A percentile compares a stretch with the other conserved stretches of the same genome.
Evolutionary conservation across 257 asterid genomes (phyloP).

Genomic region (Solanum microdontum): DNA sequence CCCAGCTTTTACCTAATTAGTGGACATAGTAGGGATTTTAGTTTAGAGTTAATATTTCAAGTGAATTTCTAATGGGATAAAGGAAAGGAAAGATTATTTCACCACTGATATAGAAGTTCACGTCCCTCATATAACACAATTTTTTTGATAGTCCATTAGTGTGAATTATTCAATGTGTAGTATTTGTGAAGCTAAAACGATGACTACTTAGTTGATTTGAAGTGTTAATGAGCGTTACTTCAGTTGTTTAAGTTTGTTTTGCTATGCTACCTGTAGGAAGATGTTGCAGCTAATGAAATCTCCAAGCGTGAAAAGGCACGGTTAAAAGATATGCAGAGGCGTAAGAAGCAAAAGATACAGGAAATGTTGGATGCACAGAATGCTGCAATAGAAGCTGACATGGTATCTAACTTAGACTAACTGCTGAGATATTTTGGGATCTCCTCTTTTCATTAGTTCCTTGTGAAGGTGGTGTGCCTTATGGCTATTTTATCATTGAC

Average conservation of each 20-base stretch:
- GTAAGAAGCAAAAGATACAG: slow-evolving; percentile 81
- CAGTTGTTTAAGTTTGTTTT: background rate
- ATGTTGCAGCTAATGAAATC: slow-evolving; percentile 31
- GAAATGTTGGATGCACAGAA: slow-evolving; percentile 85
- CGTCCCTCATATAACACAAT: background rate
- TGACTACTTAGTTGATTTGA: background rate
- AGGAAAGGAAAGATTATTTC: background rate
- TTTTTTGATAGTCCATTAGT: background rate
- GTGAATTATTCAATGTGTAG: background rate
- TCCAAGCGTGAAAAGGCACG: slow-evolving; percentile 68
- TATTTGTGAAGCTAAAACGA: background rate
- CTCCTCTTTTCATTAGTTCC: background rate
- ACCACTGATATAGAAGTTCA: background rate
- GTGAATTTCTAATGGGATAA: background rate
- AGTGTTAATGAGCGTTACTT: background rate
- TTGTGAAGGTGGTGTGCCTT: background rate
- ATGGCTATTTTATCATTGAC: slow-evolving; percentile 12
- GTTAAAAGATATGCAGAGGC: slow-evolving; percentile 69
- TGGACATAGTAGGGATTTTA: background rate
- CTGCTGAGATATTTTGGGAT: background rate
- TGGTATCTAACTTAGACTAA: slow-evolving; percentile 37
- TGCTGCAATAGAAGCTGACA: slow-evolving; percentile 91
- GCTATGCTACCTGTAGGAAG: slow-evolving; percentile 38
- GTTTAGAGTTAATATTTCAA: background rate
- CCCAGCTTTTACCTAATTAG: background rate